These are phyloP conservation scores for Lyophyllum shimeji DNA, from an alignment of 768 basidiomycete genomes.

Conservation along the genomic window DNA sequence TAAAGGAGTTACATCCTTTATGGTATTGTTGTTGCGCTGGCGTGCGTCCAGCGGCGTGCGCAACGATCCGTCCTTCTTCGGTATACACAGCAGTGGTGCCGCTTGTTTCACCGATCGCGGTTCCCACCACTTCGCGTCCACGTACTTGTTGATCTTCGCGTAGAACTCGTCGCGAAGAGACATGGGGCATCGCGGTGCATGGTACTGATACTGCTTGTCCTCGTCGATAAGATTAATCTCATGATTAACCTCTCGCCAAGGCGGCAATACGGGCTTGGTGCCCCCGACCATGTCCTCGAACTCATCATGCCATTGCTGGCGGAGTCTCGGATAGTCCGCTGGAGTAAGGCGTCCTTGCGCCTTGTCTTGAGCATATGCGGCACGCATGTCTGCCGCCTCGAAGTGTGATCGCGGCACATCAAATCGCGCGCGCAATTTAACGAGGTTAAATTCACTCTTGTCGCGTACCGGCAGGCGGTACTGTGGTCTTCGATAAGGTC, in stretches of 20 bases:
- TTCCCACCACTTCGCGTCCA: conserved; percentile 35
- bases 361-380: not conserved
- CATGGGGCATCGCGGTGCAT: conserved; percentile 30
- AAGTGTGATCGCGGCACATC: not conserved
- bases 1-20: conserved; percentile 1
- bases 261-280: conserved; percentile 25
- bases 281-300: conserved; percentile 24
- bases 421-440: not conserved
- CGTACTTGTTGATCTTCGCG: conserved; percentile 32
- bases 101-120: conserved; percentile 19
- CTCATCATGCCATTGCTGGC: conserved; percentile 20
- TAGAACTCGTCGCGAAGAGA: conserved; percentile 25
- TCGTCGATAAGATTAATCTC: conserved; percentile 36
- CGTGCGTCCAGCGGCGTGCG: not conserved
- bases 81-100: conserved; percentile 31
- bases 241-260: conserved; percentile 36
- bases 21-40: conserved; percentile 1
- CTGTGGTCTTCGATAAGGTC: not conserved
- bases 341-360: not conserved
- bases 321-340: conserved; percentile 15
- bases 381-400: not conserved
- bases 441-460: not conserved
- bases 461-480: not conserved
- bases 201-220: conserved; percentile 26
- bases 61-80: conserved; percentile 20